These are phyloP conservation scores for Clavariopsis aquatica DNA, from an alignment of 495 filamentous ascomycete genomes.

Conservation along the genomic window DNA sequence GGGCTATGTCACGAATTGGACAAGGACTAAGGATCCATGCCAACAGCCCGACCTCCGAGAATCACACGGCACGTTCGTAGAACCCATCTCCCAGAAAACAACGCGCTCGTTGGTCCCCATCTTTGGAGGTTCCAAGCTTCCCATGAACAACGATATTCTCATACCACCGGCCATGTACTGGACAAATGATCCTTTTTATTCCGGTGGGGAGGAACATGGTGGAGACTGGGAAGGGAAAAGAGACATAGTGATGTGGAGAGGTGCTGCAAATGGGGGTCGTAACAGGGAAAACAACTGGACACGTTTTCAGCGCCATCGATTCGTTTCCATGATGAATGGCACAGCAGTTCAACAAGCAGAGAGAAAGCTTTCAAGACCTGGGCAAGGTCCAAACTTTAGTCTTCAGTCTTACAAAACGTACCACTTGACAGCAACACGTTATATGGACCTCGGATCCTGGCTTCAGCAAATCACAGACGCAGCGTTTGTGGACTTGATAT, in stretches of 20 bases:
- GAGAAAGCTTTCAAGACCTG: conserved; percentile 12
- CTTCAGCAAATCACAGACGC: conserved; percentile 38
- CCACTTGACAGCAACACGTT: conserved; percentile 30
- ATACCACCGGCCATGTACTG: conserved; percentile 83
- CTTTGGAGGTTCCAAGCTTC: conserved; percentile 76
- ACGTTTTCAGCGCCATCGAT: conserved; percentile 71
- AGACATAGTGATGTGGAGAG: conserved; percentile 64
- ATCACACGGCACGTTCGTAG: conserved; percentile 70
- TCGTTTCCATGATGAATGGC: conserved; percentile 69
- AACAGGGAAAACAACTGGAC: conserved; percentile 65
- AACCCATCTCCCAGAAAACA: conserved; percentile 60
- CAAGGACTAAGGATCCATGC: conserved; percentile 42
- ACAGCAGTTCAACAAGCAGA: conserved; percentile 55
- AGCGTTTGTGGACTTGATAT: conserved; percentile 43
- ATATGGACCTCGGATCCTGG: conserved; percentile 41
- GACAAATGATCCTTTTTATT: conserved; percentile 69
- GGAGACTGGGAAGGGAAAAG: conserved; percentile 61
- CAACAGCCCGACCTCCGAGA: conserved; percentile 44
- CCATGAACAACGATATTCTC: conserved; percentile 79
- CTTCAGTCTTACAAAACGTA: conserved; percentile 39
- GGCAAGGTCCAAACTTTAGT: conserved; percentile 41
- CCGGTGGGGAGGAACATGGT: conserved; percentile 51
- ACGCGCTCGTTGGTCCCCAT: conserved; percentile 64
- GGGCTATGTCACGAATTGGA: conserved; percentile 47
- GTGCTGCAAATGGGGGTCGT: conserved; percentile 66